Evolutionary conservation across 2,329 filamentous ascomycete species (phyloP), one percentile per base, ranked within the genome.

Genomic region (Talaromyces sp.): DNA sequence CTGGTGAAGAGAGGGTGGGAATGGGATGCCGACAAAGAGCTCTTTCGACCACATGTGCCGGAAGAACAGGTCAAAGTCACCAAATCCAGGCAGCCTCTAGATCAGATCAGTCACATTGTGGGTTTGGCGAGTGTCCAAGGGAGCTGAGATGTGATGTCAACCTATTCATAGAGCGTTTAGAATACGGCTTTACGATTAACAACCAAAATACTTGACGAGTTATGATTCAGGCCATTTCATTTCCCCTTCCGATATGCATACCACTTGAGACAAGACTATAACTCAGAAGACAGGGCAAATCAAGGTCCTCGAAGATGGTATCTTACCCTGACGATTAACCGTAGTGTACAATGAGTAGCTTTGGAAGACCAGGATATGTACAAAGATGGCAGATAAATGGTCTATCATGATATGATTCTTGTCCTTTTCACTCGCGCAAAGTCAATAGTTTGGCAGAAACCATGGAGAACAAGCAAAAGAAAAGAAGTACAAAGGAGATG

Each of bases 331-430:
- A 21, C 66, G 66, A 66, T 67, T 66, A 71, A 62, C 66, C 40
- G 19, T 72, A 73, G 66, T 72, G 66, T 73, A 73, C 70, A 72
- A 65, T 66, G 64, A 55, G 46, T 65, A 67, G 72, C 66, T 33
- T 52, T 52, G 8, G 58, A 67, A 65, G 69, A 68, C 71, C 68
- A 68, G n/a, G 69, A 66, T 74, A 75, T 74, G 69, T 74, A 75
- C 68, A 70, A 69, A 71, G 65, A 69, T 66, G 67, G 68, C 67
- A 73, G 28, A 52, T 52, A 21, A 53, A 56, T 46, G 39, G 52
- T 61, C 59, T 67, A 68, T 75, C 72, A 74, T 74, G 70, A 69
- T 66, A 68, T 68, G 65, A 70, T 65, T 67, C 68, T 71, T 70
- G 67, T 65, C 65, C 40, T 65, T 73, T 71, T 73, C 71, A 71